phyloP scores from a whole-genome alignment of 345 rosid species.

The Eucalyptus victrix region DNA sequence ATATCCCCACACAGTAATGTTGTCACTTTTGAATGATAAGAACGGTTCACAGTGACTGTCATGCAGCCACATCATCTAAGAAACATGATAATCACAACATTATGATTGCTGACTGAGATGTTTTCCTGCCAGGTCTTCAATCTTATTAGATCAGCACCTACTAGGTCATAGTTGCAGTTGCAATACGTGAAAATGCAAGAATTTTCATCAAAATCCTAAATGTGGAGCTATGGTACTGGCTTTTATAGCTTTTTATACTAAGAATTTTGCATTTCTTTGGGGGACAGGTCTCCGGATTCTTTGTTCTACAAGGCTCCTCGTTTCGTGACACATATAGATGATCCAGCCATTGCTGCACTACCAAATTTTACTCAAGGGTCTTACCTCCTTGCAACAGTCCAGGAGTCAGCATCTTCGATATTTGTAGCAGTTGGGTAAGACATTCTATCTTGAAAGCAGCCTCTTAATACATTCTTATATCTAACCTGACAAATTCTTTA shows the following conservation, averaged over 20 bases:
- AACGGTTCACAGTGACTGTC: neutral
- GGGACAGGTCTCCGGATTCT: slow-evolving; percentile 55
- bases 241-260: neutral
- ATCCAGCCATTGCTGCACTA: slow-evolving; percentile 75
- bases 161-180: neutral
- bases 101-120: neutral
- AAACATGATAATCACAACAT: neutral
- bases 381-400: slow-evolving; percentile 72
- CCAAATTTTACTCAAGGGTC: slow-evolving; percentile 59
- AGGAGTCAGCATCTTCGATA: slow-evolving; percentile 67
- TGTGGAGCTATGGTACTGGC: neutral
- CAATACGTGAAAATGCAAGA: neutral
- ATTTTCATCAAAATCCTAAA: neutral
- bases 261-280: neutral
- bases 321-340: slow-evolving; percentile 87
- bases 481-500: neutral
- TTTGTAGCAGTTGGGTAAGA: slow-evolving; percentile 95
- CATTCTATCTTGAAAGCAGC: neutral
- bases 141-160: neutral
- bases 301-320: slow-evolving; percentile 70
- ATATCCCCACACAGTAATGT: neutral
- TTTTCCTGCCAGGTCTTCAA: neutral
- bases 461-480: neutral
- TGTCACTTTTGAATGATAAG: neutral
- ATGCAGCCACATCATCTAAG: neutral